Base-by-base conservation (phyloP, 768 basidiomycete genomes). In the Panellus pusillus region DNA sequence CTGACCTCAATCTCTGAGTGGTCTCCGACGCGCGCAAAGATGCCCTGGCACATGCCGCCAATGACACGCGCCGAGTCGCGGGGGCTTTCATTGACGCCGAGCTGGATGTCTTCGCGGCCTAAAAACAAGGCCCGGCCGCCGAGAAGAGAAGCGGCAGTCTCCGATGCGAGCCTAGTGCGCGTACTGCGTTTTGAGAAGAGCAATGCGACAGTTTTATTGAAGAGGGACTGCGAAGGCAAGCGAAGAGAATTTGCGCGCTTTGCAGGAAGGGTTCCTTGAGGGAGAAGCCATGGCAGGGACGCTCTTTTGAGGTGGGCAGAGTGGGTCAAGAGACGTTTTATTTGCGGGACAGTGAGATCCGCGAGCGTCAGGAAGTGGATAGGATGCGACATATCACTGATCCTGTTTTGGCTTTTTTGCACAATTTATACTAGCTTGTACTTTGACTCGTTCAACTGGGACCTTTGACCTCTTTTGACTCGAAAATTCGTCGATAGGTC, bases 121-220 rank as follows among this genome's bases (percentile, higher is more conserved):
- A 98, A 76, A 70, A 98, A 99, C 61, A 98, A 79, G 0, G 96
- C 86, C 8, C 86, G 83, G 5, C 94, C 97, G 17, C 96, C 96
- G 0, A 99, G 80, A 12, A 93, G 70, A 1, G 76, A 65, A 0
- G 89, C 72, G 20, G 91, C 82, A 0, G 93, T 95, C 73, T 99
- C 96, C 8, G 89, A 87, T 2, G 93, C 80, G 7, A 98, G 70
- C 12, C 97, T 83, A 0, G 97, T 99, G 40, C 96, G 82, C 0
- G 96, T 98, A 64, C 89, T 92, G 35, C 96, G 84, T 67, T 99
- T 99, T 2, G 86, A 87, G 70, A 99, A 98, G 36, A 98, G 69
- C 50, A 98, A 72, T 0, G 95, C 95, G 55, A 98, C 79, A 0
- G 90, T 84, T 70, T 95, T 93, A 66, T 82, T 84, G 65, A 84